Percentiles rank a stretch among this genome's conserved stretches.
These are phyloP conservation scores for Earliella scabrosa DNA, from an alignment of 1,284 basidiomycete genomes.

Conservation along the genomic window DNA sequence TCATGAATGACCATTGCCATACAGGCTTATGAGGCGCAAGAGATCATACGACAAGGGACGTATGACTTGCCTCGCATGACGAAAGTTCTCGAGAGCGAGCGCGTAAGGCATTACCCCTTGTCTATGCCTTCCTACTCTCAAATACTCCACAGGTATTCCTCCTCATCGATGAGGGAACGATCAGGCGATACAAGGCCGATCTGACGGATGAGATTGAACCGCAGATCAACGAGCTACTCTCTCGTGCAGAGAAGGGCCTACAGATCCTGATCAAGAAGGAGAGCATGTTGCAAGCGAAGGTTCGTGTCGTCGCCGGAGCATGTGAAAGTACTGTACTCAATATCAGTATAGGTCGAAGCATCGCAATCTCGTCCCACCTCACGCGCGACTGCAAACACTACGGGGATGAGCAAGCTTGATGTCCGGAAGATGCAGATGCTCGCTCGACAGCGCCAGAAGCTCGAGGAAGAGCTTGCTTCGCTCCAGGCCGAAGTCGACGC, in stretches of 20 bases:
- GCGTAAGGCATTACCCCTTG: constrained; percentile 44
- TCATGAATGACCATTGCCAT: neutral
- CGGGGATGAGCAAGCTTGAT: constrained; percentile 67
- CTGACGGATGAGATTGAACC: constrained; percentile 79
- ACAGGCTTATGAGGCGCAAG: constrained; percentile 69
- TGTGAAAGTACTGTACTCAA: too few species aligned
- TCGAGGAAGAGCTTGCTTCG: constrained; percentile 57
- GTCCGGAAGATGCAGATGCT: constrained; percentile 64
- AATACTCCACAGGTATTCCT: constrained; percentile 59
- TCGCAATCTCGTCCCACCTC: constrained; percentile 49
- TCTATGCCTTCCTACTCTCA: too few species aligned
- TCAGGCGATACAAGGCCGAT: constrained; percentile 70
- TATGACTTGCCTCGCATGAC: constrained; percentile 70
- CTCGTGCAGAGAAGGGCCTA: constrained; percentile 71
- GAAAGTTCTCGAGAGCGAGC: constrained; percentile 64
- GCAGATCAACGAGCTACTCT: constrained; percentile 72
- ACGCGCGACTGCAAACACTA: constrained; percentile 44
- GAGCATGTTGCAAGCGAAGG: constrained; percentile 61
- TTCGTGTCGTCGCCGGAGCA: too few species aligned
- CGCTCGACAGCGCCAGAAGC: constrained; percentile 61
- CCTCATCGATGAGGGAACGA: constrained; percentile 69
- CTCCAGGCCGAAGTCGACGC: constrained; percentile 64
- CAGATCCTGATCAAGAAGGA: constrained; percentile 62
- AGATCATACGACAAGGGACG: constrained; percentile 70
- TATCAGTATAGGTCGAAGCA: constrained; percentile 60